These are phyloP conservation scores for Mallotus nudiflorus DNA, from an alignment of 345 rosid genomes.

Conservation along the genomic window DNA sequence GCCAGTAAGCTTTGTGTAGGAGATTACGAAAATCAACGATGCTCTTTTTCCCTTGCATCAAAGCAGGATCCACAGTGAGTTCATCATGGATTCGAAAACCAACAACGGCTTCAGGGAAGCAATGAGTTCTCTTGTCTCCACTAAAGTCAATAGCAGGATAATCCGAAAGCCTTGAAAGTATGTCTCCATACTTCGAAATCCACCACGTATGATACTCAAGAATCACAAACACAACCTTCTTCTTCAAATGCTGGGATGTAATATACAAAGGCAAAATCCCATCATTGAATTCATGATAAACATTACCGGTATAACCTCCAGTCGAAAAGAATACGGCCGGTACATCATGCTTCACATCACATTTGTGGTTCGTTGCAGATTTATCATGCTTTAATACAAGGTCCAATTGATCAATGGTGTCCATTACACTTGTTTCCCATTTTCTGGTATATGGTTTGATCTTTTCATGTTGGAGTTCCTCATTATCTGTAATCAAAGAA, in stretches of 20 bases:
- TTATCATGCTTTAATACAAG: conserved; percentile 43
- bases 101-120: conserved; percentile 74
- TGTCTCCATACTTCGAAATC: conserved; percentile 66
- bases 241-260: conserved; percentile 69
- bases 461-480: conserved; percentile 46
- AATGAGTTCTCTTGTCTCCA: conserved; percentile 66
- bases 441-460: conserved; percentile 82
- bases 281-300: conserved; percentile 84
- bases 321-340: conserved; percentile 84
- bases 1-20: conserved; percentile 55
- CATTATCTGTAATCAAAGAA: conserved; percentile 15
- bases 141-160: conserved; percentile 55
- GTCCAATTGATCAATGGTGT: conserved; percentile 59
- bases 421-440: conserved; percentile 81
- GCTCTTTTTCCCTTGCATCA: conserved; percentile 43
- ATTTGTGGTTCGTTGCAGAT: conserved; percentile 21
- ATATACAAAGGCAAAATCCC: conserved; percentile 77
- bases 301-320: conserved; percentile 79
- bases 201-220: conserved; percentile 85
- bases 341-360: conserved; percentile 63
- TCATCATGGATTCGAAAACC: conserved; percentile 82
- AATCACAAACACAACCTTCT: conserved; percentile 74
- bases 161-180: conserved; percentile 57
- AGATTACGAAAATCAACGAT: conserved; percentile 61
- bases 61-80: conserved; percentile 52